Percentiles rank a stretch among this genome's conserved stretches.
Evolutionary conservation across 2,329 filamentous ascomycete genomes (phyloP).

Genomic region (Ceratocystis lukuohia): DNA sequence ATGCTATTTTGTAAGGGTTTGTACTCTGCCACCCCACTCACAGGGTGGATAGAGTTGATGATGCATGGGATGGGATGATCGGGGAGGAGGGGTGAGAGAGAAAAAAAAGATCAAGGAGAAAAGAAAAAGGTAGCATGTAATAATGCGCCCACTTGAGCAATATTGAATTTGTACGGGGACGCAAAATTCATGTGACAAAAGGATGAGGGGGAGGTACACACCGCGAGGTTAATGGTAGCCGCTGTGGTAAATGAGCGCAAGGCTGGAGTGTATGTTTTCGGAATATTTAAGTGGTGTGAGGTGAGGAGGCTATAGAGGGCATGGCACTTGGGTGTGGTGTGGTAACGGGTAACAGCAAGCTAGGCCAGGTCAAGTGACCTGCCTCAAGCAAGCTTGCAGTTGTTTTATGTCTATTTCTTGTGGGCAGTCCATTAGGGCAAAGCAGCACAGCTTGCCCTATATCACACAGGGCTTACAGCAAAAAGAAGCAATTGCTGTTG

Average conservation of each 20-base stretch:
- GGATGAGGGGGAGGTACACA: background rate
- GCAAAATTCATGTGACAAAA: constrained; percentile 1
- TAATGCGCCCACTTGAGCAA: background rate
- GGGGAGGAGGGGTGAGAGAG: background rate
- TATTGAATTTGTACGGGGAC: background rate
- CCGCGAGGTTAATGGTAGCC: background rate
- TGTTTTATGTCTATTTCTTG: background rate
- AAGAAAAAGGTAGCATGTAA: background rate
- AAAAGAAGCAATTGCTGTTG: background rate
- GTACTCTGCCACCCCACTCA: background rate
- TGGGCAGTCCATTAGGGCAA: background rate
- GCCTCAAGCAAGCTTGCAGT: background rate
- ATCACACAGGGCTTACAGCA: background rate
- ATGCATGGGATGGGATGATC: background rate
- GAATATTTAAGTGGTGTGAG: background rate
- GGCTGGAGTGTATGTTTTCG: background rate
- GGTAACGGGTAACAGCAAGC: background rate
- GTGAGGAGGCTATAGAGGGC: background rate
- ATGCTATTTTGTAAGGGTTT: background rate
- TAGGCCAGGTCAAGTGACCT: background rate
- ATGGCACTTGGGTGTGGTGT: background rate
- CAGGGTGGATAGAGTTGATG: background rate
- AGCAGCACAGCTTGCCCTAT: background rate
- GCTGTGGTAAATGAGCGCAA: background rate
- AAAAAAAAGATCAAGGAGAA: background rate